Evolutionary conservation across 805 yeast genomes (phyloP), one percentile per base, ranked within the genome.

Genomic region (Candida dajiaensis): DNA sequence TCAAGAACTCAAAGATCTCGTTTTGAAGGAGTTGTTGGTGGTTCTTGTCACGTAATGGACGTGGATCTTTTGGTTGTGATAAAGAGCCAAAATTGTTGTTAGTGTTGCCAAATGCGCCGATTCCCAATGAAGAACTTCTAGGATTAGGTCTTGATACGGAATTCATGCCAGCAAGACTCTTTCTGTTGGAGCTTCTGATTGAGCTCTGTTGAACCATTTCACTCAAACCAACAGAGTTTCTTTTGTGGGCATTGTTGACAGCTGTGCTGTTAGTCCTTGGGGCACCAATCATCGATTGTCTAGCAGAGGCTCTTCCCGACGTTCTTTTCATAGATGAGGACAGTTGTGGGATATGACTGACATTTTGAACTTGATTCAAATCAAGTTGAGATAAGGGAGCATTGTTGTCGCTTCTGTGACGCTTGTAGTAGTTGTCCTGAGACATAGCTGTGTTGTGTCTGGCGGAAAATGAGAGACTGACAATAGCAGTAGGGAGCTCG

Each of bases 1-100:
- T 67, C 43, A 89, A 66, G 61, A 78, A 90, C 25, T 81, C 83
- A 57, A 74, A 76, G 16, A 89, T 74, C 43, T 84, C 85, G 48
- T 81, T 81, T 53, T 80, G 87, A 50, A 87, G 77, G 23, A 74
- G 67, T 38, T 65, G 67, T 61, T 85, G 95, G 61, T 78, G 88
- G 50, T 70, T 74, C 51, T 76, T 76, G 62, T 89, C 96, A 47
- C 89, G 71, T 23, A 89, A 63, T 5, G 96, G 96, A 44, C 97
- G 72, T 26, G 85, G 83, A 65, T 89, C 96, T 51, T 62, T 66
- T 10, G 57, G 25, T 41, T 58, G 64, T 9, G 62, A 55, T n/a
- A 52, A 44, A 1, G 57, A 42, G 4, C 64, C 61, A 49, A 57
- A 53, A 5, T 60, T 54, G 13, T 59, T 55, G 6, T 47, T 44